Evolutionary conservation across 2,329 filamentous ascomycete genomes (phyloP).

Genomic region (Coccinonectria pachysandricola): DNA sequence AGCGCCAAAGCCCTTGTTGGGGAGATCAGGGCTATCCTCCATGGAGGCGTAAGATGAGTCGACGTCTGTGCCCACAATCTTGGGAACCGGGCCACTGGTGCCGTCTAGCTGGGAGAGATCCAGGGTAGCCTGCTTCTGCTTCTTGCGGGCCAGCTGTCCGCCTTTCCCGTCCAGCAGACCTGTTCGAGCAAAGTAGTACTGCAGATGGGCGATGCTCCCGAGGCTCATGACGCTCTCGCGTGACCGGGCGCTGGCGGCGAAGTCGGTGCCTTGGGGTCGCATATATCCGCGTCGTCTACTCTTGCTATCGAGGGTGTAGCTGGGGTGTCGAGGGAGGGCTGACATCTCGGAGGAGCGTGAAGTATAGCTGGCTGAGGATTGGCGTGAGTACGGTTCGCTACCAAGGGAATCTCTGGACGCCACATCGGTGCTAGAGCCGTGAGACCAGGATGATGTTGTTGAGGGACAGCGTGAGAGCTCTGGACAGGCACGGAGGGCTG

Average conservation of each 20-base stretch:
- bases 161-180: conserved; percentile 90
- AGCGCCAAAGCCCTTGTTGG: conserved; percentile 27
- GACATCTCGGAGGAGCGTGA: conserved; percentile 35
- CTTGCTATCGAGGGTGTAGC: conserved; percentile 30
- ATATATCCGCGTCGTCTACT: conserved; percentile 68
- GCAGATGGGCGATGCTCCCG: conserved; percentile 91
- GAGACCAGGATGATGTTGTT: conserved; percentile 48
- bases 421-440: conserved; percentile 41
- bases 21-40: conserved; percentile 47
- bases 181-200: conserved; percentile 96
- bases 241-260: conserved; percentile 80
- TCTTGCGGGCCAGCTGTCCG: conserved; percentile 68
- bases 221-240: conserved; percentile 93
- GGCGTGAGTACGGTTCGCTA: conserved; percentile 46
- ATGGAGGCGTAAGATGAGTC: conserved; percentile 53
- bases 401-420: conserved; percentile 44
- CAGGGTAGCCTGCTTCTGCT: conserved; percentile 47
- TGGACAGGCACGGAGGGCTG: conserved; percentile 48
- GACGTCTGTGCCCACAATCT: conserved; percentile 34
- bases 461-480: conserved; percentile 56
- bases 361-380: conserved; percentile 51
- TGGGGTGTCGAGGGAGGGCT: conserved; percentile 34
- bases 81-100: conserved; percentile 22
- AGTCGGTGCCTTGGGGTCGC: conserved; percentile 76
- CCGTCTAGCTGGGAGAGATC: conserved; percentile 44